Evolutionary conservation across 768 basidiomycete genomes (phyloP).

Genomic region (Phylloporus scabripes): DNA sequence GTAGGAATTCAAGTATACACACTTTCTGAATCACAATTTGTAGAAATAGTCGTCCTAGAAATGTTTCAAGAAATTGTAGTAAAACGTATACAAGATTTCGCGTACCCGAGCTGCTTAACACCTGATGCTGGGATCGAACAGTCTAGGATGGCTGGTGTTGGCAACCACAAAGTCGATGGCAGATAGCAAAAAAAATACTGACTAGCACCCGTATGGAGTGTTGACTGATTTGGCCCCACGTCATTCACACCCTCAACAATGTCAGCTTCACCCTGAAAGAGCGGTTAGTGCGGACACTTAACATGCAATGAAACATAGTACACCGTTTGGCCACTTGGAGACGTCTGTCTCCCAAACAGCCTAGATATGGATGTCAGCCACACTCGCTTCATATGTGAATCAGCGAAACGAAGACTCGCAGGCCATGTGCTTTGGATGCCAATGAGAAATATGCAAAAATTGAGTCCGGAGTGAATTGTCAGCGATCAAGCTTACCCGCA

Average conservation of each 20-base stretch:
- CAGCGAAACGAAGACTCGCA: constrained; percentile 15
- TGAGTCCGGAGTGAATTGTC: not conserved
- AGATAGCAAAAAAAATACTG: constrained; percentile 2
- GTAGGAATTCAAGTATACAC: not conserved
- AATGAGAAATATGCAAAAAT: not conserved
- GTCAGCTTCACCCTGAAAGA: constrained; percentile 26
- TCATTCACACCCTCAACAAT: constrained; percentile 46
- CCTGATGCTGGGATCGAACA: constrained; percentile 25
- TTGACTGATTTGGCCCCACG: constrained; percentile 43
- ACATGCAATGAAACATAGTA: not conserved
- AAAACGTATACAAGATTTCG: not conserved
- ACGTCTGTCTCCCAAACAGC: constrained; percentile 28
- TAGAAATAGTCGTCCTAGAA: constrained; percentile 16
- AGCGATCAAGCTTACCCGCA: constrained; percentile 22
- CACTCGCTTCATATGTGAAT: constrained; percentile 1
- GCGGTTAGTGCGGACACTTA: not conserved
- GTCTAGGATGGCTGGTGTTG: constrained; percentile 7
- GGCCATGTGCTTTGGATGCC: constrained; percentile 32
- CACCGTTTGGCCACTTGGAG: constrained; percentile 24
- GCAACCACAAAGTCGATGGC: not conserved
- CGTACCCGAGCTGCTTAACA: constrained; percentile 22
- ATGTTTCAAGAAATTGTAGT: not conserved
- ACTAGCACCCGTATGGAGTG: constrained; percentile 54
- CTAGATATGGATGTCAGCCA: constrained; percentile 11
- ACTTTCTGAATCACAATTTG: constrained; percentile 24